Conservation (phyloP, 2,329 filamentous ascomycete species). For the Pseudogymnoascus pannorum region DNA sequence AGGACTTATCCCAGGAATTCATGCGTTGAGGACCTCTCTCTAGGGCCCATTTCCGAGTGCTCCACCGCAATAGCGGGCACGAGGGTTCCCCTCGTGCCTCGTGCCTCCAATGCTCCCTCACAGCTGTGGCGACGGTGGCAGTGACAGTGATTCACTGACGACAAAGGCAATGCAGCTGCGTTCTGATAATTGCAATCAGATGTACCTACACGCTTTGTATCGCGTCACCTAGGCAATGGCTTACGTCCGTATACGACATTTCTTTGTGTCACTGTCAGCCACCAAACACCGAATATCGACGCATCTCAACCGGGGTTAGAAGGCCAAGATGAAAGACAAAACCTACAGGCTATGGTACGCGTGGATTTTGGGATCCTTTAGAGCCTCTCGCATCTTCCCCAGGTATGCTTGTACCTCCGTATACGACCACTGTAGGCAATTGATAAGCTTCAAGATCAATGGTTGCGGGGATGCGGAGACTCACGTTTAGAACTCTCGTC, state of each 20-base stretch:
- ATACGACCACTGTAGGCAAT: slow-evolving; percentile 12
- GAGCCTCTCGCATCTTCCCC: slow-evolving; percentile 15
- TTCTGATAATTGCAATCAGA: too few relatives aligned
- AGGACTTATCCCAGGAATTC: too few relatives aligned
- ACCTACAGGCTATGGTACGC: slow-evolving; percentile 19
- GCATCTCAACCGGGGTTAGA: background rate
- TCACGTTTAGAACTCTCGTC: slow-evolving; percentile 21
- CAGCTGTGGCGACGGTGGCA: too few relatives aligned
- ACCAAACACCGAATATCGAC: background rate
- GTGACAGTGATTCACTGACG: too few relatives aligned
- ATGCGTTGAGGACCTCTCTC: too few relatives aligned
- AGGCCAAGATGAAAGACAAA: background rate
- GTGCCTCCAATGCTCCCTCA: too few relatives aligned
- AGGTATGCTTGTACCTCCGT: slow-evolving; percentile 15
- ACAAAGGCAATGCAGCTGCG: too few relatives aligned
- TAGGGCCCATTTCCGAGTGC: too few relatives aligned
- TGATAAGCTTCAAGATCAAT: background rate
- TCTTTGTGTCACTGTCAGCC: background rate
- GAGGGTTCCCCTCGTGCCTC: too few relatives aligned
- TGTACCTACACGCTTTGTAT: background rate
- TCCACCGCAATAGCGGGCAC: too few relatives aligned
- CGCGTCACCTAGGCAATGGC: background rate
- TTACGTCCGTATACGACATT: slow-evolving; percentile 2
- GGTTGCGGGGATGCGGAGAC: background rate
- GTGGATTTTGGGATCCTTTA: slow-evolving; percentile 16